Conservation (phyloP, 495 filamentous ascomycete genomes). For the Daldinia loculata region DNA sequence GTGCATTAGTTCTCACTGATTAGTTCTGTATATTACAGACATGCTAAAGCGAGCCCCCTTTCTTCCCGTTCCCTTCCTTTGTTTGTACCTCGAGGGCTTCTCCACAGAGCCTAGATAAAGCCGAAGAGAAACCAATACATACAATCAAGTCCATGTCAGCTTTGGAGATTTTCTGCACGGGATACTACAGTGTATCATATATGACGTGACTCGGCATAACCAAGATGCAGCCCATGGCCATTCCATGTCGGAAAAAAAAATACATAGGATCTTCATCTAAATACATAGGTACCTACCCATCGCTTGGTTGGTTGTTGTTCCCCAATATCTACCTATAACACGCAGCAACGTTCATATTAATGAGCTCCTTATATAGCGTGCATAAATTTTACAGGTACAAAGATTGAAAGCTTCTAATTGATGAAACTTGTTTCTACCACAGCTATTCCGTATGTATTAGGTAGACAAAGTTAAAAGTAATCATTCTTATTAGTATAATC, state of each 20-base stretch:
- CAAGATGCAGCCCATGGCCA: slow-evolving; percentile 13
- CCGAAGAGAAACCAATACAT: neutral
- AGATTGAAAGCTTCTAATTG: neutral
- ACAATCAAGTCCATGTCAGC: neutral
- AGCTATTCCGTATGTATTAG: too few species aligned
- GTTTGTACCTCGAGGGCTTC: slow-evolving; percentile 12
- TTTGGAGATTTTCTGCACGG: neutral
- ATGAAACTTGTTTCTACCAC: neutral
- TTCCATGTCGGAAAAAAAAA: neutral
- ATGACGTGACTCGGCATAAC: slow-evolving; percentile 37
- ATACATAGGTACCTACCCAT: too few species aligned
- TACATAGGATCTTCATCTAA: slow-evolving; percentile 15
- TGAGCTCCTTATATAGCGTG: neutral
- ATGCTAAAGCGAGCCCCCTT: neutral
- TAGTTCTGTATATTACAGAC: neutral
- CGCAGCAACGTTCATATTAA: neutral
- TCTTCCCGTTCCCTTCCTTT: slow-evolving; percentile 6
- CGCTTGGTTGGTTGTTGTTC: slow-evolving; percentile 10
- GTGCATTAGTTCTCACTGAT: slow-evolving; percentile 1
- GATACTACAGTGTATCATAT: neutral
- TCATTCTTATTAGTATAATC: neutral
- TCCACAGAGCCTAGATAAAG: slow-evolving; percentile 16
- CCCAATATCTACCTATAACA: neutral
- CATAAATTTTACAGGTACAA: neutral
- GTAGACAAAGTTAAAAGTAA: too few species aligned